Conservation (phyloP, 345 rosid species). For the Anacardium occidentale region DNA sequence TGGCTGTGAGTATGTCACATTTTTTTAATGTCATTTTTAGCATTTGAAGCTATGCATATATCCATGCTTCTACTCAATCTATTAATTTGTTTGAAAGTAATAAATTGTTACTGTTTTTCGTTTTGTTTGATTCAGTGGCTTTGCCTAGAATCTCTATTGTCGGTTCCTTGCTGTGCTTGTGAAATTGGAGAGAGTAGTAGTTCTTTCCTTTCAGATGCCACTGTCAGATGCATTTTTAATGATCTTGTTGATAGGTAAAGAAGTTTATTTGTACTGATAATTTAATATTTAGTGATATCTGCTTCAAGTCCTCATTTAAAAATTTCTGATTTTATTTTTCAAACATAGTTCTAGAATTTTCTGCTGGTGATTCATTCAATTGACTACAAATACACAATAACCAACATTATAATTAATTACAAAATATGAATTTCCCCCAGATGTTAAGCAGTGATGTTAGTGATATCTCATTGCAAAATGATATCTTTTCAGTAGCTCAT, state of each 20-base stretch:
- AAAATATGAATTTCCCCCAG: not conserved
- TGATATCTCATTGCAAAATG: not conserved
- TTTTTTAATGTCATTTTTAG: slow-evolving; percentile 8
- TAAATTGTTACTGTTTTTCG: not conserved
- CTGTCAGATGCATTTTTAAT: slow-evolving; percentile 48
- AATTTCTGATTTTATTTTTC: not conserved
- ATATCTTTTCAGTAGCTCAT: not conserved
- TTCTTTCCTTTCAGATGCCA: slow-evolving; percentile 63
- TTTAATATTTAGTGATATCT: not conserved
- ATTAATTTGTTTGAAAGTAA: not conserved
- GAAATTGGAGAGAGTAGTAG: slow-evolving; percentile 46
- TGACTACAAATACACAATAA: not conserved
- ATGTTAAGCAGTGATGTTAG: not conserved
- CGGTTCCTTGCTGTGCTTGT: slow-evolving; percentile 48
- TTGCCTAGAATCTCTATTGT: slow-evolving; percentile 72
- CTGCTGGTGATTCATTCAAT: not conserved
- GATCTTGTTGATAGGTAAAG: slow-evolving; percentile 82
- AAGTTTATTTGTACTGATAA: not conserved
- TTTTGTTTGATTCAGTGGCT: slow-evolving; percentile 57
- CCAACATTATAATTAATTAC: not conserved
- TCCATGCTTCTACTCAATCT: not conserved
- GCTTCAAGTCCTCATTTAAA: not conserved
- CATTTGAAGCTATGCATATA: not conserved
- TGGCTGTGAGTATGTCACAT: not conserved
- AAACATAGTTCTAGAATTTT: not conserved